phyloP scores from a whole-genome alignment of 2,329 filamentous ascomycete species.

The Xylariaceae sp. region DNA sequence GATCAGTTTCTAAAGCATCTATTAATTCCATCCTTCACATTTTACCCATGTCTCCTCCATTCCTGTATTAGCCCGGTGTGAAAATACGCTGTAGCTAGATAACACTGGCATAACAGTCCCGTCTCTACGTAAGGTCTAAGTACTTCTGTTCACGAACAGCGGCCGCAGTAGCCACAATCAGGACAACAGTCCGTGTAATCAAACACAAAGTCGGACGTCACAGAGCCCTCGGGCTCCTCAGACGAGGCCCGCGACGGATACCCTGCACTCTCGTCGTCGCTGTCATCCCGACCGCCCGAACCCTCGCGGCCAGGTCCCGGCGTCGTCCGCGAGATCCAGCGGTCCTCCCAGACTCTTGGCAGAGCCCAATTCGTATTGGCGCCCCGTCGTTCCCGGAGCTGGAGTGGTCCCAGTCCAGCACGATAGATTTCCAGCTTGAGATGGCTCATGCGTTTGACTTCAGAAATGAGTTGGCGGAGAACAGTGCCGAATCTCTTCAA shows the following conservation, averaged over 20 bases:
- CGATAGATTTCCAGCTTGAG: conserved; percentile 23
- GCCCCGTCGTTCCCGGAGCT: conserved; percentile 21
- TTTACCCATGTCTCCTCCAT: background rate
- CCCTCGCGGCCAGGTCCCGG: background rate
- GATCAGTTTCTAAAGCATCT: background rate
- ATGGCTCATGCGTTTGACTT: conserved; percentile 21
- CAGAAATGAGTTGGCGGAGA: conserved; percentile 20
- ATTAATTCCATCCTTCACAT: background rate
- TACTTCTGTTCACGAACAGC: conserved; percentile 13
- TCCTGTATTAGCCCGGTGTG: background rate
- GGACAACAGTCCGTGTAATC: conserved; percentile 23
- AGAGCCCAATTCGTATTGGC: conserved; percentile 16
- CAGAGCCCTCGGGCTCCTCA: background rate
- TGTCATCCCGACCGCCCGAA: conserved; percentile 7
- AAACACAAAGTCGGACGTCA: conserved; percentile 7
- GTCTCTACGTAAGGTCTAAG: too few relatives aligned
- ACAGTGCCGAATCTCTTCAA: conserved; percentile 20
- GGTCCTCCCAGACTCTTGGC: conserved; percentile 21
- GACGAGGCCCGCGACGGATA: conserved; percentile 15
- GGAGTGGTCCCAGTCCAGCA: conserved; percentile 20
- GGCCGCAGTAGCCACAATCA: conserved; percentile 25
- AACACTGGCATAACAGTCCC: too few relatives aligned
- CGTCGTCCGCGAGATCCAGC: conserved; percentile 11
- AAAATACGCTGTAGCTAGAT: background rate
- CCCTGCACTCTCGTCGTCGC: conserved; percentile 14